Evolutionary conservation across 257 asterid species (phyloP).

Genomic region (Solanum verrucosum): DNA sequence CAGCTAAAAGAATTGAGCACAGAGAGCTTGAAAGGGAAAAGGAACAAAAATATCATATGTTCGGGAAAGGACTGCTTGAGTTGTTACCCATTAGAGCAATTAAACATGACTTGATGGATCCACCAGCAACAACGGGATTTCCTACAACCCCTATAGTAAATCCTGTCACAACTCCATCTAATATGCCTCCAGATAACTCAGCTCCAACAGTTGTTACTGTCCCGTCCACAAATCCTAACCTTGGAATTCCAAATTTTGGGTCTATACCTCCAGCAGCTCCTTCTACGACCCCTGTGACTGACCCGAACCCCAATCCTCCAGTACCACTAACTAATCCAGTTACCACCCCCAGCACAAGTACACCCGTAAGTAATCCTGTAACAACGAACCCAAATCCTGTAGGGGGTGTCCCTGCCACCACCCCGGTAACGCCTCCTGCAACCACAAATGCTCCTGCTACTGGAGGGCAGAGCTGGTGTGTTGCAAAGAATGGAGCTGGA

Average conservation of each 20-base stretch:
- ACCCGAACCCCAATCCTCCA: slow-evolving; percentile 13
- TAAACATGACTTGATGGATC: slow-evolving; percentile 27
- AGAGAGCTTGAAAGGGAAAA: slow-evolving; percentile 7
- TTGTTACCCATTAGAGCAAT: slow-evolving; percentile 10
- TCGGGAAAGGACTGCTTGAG: slow-evolving; percentile 18
- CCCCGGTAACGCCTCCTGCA: slow-evolving; percentile 35
- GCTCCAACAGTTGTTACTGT: slow-evolving; percentile 32
- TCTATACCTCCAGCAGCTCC: slow-evolving; percentile 28
- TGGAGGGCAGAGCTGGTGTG: slow-evolving; percentile 84
- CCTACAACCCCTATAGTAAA: slow-evolving; percentile 56
- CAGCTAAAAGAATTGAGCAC: slow-evolving; percentile 3
- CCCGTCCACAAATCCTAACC: slow-evolving; percentile 38
- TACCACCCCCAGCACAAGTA: slow-evolving; percentile 35
- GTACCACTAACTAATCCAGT: slow-evolving; percentile 15
- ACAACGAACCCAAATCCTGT: slow-evolving; percentile 22
- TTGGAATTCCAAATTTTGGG: slow-evolving; percentile 23
- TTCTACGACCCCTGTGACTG: slow-evolving; percentile 16
- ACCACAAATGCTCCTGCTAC: slow-evolving; percentile 26
- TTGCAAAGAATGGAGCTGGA: slow-evolving; percentile 54
- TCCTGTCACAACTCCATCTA: slow-evolving; percentile 62
- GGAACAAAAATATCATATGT: neutral
- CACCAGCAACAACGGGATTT: slow-evolving; percentile 15
- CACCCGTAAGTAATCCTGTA: slow-evolving; percentile 24
- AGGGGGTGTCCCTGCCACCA: slow-evolving; percentile 24
- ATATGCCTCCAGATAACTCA: slow-evolving; percentile 26